A percentile compares a stretch with the other conserved stretches of the same genome.
These are phyloP conservation scores for Hymenoscyphus linearis DNA, from an alignment of 2,329 filamentous ascomycete species.

Conservation along the genomic window DNA sequence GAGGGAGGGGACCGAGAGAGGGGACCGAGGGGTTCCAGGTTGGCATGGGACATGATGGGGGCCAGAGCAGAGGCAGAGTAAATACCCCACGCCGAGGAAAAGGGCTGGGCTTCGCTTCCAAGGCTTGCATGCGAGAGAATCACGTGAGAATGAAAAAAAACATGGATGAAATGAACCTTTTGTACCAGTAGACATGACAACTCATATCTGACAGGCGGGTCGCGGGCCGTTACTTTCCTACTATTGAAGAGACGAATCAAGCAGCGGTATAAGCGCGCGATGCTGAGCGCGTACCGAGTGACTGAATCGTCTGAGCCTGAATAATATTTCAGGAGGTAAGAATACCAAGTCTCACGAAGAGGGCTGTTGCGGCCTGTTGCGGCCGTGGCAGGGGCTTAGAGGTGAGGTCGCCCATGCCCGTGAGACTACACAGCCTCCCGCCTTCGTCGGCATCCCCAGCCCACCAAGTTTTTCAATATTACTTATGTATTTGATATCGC, in stretches of 20 bases:
- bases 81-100: not conserved
- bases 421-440: not conserved
- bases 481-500: not conserved
- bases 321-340: too few species aligned
- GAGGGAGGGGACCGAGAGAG: too few species aligned
- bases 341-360: not conserved
- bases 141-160: too few species aligned
- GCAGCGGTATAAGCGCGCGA: not conserved
- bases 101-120: not conserved
- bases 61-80: not conserved
- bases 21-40: too few species aligned
- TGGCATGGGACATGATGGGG: not conserved
- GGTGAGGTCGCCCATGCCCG: not conserved
- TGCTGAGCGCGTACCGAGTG: not conserved
- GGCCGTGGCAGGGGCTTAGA: not conserved
- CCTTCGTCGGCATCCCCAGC: not conserved
- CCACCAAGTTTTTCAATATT: not conserved
- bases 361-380: not conserved
- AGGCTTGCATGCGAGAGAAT: too few species aligned
- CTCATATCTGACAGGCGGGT: too few species aligned
- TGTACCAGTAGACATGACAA: not conserved
- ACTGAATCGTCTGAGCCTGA: too few species aligned
- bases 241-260: too few species aligned
- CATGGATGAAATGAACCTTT: too few species aligned
- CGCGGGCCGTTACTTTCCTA: too few species aligned